Evolutionary conservation across 139 green algal species (phyloP).

Genomic region (Coelastrella sp.): DNA sequence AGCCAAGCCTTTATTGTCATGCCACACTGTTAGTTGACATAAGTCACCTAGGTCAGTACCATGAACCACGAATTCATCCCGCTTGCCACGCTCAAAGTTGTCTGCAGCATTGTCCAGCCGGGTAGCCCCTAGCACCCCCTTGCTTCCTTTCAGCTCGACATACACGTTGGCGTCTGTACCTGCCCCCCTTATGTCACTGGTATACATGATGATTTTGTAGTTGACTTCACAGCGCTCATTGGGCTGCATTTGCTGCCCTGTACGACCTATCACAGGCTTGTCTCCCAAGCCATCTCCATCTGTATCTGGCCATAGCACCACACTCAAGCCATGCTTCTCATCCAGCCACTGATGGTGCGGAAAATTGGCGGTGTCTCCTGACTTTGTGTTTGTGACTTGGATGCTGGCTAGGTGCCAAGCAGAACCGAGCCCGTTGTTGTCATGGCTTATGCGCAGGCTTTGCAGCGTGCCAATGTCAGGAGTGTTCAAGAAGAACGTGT

Average conservation of each 20-base stretch:
- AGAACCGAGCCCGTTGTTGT: conserved; percentile 59
- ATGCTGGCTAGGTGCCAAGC: conserved; percentile 54
- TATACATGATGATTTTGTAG: conserved; percentile 63
- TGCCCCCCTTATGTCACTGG: conserved; percentile 58
- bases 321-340: conserved; percentile 6
- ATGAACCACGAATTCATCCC: conserved; percentile 64
- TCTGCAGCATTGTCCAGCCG: conserved; percentile 55
- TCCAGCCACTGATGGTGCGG: conserved; percentile 44
- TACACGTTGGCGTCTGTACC: conserved; percentile 71
- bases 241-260: too few relatives aligned
- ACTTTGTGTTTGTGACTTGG: conserved; percentile 30
- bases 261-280: background rate
- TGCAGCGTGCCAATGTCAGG: conserved; percentile 61
- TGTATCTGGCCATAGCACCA: conserved; percentile 33
- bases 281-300: conserved; percentile 16
- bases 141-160: conserved; percentile 63
- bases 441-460: conserved; percentile 57
- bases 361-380: conserved; percentile 20
- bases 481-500: conserved; percentile 69
- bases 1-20: conserved; percentile 53
- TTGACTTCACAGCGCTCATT: conserved; percentile 38
- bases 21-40: conserved; percentile 54
- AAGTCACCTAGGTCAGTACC: conserved; percentile 65
- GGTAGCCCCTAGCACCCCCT: conserved; percentile 54
- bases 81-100: conserved; percentile 60